A percentile compares a stretch with the other conserved stretches of the same genome.
Evolutionary conservation across 1,139 yeast species (phyloP).

Genomic region (Meyerozyma elateridarum): DNA sequence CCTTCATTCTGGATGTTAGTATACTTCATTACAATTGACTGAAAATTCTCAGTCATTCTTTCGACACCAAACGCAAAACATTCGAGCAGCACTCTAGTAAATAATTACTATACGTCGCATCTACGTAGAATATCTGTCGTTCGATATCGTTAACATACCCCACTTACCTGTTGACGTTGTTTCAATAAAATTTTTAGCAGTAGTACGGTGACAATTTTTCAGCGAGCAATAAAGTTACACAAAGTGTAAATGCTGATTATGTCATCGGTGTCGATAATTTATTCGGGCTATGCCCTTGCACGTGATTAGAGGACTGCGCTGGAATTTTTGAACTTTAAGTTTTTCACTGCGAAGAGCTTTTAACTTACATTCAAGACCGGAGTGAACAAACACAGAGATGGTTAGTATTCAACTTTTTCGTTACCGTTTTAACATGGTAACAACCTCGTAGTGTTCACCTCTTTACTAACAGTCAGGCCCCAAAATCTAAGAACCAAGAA

Average conservation of each 20-base stretch:
- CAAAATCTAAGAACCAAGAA: slow-evolving; percentile 85
- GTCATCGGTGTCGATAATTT: background rate
- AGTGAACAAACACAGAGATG: slow-evolving; percentile 95
- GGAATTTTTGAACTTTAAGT: slow-evolving; percentile 5
- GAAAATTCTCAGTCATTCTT: no score
- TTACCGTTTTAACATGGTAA: background rate
- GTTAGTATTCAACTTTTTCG: slow-evolving; percentile 60
- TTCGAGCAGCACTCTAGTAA: no score
- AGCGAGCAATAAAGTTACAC: slow-evolving; percentile 6
- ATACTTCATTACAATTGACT: no score
- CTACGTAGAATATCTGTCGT: no score
- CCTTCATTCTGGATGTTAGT: slow-evolving; percentile 65
- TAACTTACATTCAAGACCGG: slow-evolving; percentile 62
- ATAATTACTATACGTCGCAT: no score
- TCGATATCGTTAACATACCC: no score
- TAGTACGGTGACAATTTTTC: slow-evolving; percentile 6
- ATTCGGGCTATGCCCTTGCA: slow-evolving; percentile 2
- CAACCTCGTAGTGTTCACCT: background rate
- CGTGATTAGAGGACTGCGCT: slow-evolving; percentile 5
- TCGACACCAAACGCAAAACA: no score
- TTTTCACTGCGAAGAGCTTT: slow-evolving; percentile 5
- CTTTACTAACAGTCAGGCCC: slow-evolving; percentile 72
- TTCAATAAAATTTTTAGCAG: slow-evolving; percentile 9
- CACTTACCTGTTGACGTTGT: no score
- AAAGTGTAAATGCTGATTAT: background rate